Evolutionary conservation across 805 yeast genomes (phyloP).

Genomic region (Kodamaea nitidulidarum): DNA sequence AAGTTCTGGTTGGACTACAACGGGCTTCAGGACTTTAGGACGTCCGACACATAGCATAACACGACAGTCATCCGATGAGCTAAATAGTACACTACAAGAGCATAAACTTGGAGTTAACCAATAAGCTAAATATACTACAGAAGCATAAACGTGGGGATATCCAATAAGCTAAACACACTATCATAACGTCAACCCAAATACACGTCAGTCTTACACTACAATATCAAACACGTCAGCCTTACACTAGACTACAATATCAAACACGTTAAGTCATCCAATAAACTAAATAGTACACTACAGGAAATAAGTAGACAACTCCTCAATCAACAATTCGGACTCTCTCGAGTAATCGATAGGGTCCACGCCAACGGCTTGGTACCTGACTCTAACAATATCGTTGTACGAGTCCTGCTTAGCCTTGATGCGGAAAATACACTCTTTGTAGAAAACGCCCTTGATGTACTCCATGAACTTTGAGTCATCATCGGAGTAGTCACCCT

Average conservation of each 20-base stretch:
- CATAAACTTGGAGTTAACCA: no score
- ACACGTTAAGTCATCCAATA: background rate
- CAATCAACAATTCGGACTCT: conserved; percentile 58
- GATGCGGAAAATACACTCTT: conserved; percentile 69
- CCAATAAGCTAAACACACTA: no score
- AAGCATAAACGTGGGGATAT: no score
- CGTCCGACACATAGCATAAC: no score
- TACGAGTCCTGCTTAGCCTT: conserved; percentile 82
- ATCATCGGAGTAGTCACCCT: conserved; percentile 31
- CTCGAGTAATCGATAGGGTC: conserved; percentile 50
- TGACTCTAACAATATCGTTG: conserved; percentile 70
- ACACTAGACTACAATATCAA: no score
- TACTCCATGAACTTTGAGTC: conserved; percentile 37
- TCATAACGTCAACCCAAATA: no score
- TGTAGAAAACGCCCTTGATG: conserved; percentile 52
- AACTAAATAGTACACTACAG: conserved; percentile 12
- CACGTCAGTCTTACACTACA: no score
- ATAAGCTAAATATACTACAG: no score
- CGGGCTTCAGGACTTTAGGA: conserved; percentile 43
- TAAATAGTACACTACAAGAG: no score
- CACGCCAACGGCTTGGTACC: conserved; percentile 63
- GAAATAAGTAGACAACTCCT: conserved; percentile 35
- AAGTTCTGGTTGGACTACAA: conserved; percentile 64
- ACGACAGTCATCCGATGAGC: no score
- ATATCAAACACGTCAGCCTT: no score